Base-by-base conservation (phyloP, 139 green algal species). In the Tetradesmus lagerheimii region DNA sequence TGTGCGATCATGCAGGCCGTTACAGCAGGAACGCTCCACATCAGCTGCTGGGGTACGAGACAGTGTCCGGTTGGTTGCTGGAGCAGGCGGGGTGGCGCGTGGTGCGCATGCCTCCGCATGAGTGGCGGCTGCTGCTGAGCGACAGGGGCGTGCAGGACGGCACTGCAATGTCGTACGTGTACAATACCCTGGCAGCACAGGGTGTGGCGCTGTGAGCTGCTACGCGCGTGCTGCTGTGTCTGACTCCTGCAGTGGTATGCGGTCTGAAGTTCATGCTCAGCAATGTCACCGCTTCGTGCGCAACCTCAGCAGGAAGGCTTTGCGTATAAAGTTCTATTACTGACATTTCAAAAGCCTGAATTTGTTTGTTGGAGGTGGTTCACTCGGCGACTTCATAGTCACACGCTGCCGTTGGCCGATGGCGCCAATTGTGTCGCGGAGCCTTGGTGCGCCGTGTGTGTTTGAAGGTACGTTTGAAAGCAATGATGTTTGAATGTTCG, bases 1-100 rank as follows among this genome's bases (percentile, higher is more conserved):
- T 87, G 82, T 87, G 82, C 35, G 82, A 87, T n/a, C 82, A 87
- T 57, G 82, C 39, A 37, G 53, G 53, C 23, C 38, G 82, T 3
- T 78, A 57, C 11, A 79, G 47, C 35, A 29, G 53, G 25, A 87
- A 87, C 35, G 53, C 45, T n/a, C 82, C 82, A 53, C 66, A 78
- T 34, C 18, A 77, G 34, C 82, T 87, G 43, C 53, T 87, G 35
- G 82, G 82, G 6, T 87, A 87, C 62, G 34, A 53, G 8, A 78
- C 57, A 2, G 82, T 87, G 23, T 29, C 39, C 2, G 57, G 53
- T 23, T 87, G 82, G 82, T 20, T 87, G 34, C 20, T 87, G 8
- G 82, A 87, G 39, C 25, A 77, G 57, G 57, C 82, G 0, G 82
- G 82, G 20, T 87, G 57, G 57, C 47, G 47, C 8, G 57, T 87